Base-by-base conservation (phyloP, 2,329 filamentous ascomycete species). In the Colletotrichum lindemuthianum region DNA sequence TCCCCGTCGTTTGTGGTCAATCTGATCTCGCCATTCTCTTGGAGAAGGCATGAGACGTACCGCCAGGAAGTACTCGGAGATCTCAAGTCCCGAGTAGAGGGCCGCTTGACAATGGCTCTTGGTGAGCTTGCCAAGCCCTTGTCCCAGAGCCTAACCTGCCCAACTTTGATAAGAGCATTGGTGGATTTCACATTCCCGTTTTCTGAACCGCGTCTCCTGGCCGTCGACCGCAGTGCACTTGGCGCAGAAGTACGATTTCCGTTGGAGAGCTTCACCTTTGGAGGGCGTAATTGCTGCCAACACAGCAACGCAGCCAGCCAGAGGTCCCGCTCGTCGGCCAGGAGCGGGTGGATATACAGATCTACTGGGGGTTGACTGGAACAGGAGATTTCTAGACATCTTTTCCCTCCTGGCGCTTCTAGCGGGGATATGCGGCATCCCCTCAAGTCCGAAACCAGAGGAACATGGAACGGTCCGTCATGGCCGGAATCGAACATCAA, bases 21-120 rank as follows among this genome's bases (percentile, higher is more conserved):
- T 72, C 95, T 97, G 74, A 99, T 90, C 73, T 96, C 92, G 61
- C 96, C 96, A 71, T 97, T 97, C 73, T 98, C 96, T 69, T 97
- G 92, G 32, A 99, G 82, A 15, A 96, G 96, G 76, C 94, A 97
- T 36, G 93, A 97, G 4, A 98, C 93, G 68, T 88, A 88, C 71
- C 92, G 88, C 96, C 96, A 98, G 10, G 90, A 86, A 4, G 83
- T 83, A n/a, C 78, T 78, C 1, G 82, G 76, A 11, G 84, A 83
- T 34, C 82, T 80, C 32, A 85, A 71, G 72, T 89, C 86, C 64
- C 84, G 79, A 1, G 86, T 86, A 2, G 87, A 88, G 2, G 86
- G 82, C 4, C 84, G 79, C 70, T 82, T 84, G 53, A 86, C 81
- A 60, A 89, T 84, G 15, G 86, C 81, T 48, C 82, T 79, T 6